A percentile compares a stretch with the other conserved stretches of the same genome.
phyloP scores from a whole-genome alignment of 257 asterid genomes.

The Solanum etuberosum region DNA sequence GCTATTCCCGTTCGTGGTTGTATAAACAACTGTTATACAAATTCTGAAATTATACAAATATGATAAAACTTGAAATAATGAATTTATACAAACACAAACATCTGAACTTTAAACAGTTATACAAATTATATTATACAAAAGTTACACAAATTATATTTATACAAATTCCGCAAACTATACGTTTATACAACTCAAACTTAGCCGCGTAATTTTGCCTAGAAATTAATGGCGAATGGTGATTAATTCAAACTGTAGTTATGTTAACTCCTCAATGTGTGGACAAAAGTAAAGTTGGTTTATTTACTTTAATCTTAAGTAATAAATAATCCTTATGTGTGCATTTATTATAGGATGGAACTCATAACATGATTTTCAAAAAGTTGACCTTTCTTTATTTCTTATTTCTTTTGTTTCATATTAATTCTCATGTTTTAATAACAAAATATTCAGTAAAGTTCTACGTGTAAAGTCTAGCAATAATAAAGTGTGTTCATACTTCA shows the following conservation, averaged over 20 bases:
- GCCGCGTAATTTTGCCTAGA: background rate
- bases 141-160: too few species aligned
- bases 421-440: too few species aligned
- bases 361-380: background rate
- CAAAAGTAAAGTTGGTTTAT: background rate
- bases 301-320: background rate
- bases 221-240: background rate
- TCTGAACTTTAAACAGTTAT: too few species aligned
- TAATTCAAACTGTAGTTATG: too few species aligned
- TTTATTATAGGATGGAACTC: background rate
- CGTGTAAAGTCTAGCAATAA: too few species aligned
- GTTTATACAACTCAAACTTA: background rate
- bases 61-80: too few species aligned
- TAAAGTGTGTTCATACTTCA: too few species aligned
- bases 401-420: too few species aligned
- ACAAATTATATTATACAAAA: too few species aligned
- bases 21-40: background rate
- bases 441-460: too few species aligned
- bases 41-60: fast-evolving
- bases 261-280: background rate
- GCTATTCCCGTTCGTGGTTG: background rate
- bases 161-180: background rate
- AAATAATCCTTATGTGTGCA: background rate
- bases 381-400: too few species aligned
- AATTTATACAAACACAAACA: too few species aligned